Base-by-base conservation (phyloP, 2,329 filamentous ascomycete genomes). In the Hypoxylon sp. region DNA sequence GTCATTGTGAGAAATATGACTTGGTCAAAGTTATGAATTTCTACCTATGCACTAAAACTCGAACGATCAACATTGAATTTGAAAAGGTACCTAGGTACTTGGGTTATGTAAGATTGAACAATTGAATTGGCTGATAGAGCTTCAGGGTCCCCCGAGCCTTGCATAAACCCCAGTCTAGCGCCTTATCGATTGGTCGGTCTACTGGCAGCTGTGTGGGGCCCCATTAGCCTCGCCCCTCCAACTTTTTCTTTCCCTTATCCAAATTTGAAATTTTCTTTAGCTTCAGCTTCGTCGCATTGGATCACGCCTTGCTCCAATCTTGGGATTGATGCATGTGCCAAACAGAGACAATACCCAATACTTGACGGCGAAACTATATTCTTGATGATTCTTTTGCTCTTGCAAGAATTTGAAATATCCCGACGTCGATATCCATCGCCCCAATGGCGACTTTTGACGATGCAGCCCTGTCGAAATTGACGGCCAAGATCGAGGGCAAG, bases 401-500 rank as follows among this genome's bases (percentile, higher is more conserved):
- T 34, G 14, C 11, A 41, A 27, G n/a, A 41, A 25, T 25, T 19
- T 0, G 14, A 39, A 32, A 45, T 25, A 32, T 2, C 12, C 16
- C n/a, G 9, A 47, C 11, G 7, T 30, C 12, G 2, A n/a, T 29
- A 29, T 52, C n/a, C 23, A 23, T 37, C 23, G 23, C 21, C 27
- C 41, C 30, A 53, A 74, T 81, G 67, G 77, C 79, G 29, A 71
- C 73, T 29, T 84, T 89, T 64, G 81, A 87, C 67, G 81, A 85
- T 64, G 78, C 80, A 37, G 79, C 85, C 5, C 76, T 90, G 61
- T 80, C 81, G 6, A 80, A 84, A 63, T 75, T 89, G 71, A 89
- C 87, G 4, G 81, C 83, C 32, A 85, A 83, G 74, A 86, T 90
- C 67, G 85, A 88, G 71, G 80, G 84, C 70, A 82, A 81, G 58